Conservation (phyloP, 352 stramenopile species). For the Phytophthora foliorum region DNA sequence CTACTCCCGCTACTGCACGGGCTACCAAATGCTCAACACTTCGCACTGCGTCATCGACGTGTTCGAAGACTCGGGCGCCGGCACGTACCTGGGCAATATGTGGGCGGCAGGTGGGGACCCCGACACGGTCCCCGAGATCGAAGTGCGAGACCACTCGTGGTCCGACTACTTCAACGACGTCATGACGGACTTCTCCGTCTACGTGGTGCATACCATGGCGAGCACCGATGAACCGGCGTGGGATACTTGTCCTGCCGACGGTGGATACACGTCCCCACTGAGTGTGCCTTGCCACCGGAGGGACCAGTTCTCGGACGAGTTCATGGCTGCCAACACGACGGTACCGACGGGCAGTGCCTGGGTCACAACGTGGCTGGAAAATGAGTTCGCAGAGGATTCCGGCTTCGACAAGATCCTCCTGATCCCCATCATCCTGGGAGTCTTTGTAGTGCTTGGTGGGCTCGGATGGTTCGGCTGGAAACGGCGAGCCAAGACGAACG, state of each 20-base stretch:
- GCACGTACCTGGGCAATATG: constrained; percentile 32
- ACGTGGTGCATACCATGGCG: constrained; percentile 31
- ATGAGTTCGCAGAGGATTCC: constrained; percentile 23
- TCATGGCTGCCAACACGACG: constrained; percentile 27
- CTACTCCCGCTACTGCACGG: constrained; percentile 37
- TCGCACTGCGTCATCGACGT: constrained; percentile 39
- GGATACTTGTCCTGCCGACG: constrained; percentile 5
- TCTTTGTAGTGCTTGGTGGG: constrained; percentile 10
- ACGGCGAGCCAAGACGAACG: constrained; percentile 8
- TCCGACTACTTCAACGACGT: constrained; percentile 3
- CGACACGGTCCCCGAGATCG: constrained; percentile 19
- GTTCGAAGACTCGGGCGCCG: constrained; percentile 9
- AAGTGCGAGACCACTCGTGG: constrained; percentile 36
- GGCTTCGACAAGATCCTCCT: constrained; percentile 19
- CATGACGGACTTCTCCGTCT: constrained; percentile 25
- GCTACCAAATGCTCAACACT: constrained; percentile 41
- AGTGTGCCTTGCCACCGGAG: constrained; percentile 22
- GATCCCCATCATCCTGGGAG: constrained; percentile 31
- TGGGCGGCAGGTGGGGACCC: constrained; percentile 37
- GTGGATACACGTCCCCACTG: constrained; percentile 10
- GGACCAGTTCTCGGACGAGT: constrained; percentile 23
- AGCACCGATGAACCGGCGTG: constrained; percentile 17
- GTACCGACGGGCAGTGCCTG: constrained; percentile 21
- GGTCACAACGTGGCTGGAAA: constrained; percentile 31
- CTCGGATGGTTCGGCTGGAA: constrained; percentile 29